Conservation (phyloP, 2,329 filamentous ascomycete genomes). For the Elsinoe ampelina region DNA sequence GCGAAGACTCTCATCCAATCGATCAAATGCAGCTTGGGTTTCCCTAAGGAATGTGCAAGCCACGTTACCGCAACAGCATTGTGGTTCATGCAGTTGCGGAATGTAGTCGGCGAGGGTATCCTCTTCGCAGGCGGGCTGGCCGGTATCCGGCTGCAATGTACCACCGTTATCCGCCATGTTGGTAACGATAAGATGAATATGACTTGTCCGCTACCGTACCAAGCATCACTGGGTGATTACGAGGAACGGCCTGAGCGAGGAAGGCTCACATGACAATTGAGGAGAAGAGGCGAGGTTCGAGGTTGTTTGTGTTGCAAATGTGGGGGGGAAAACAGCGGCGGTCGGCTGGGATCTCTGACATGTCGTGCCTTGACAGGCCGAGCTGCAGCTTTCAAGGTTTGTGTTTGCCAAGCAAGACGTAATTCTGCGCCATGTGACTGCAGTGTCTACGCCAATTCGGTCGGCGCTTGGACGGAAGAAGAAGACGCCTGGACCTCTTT, state of each 20-base stretch:
- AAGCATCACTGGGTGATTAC: constrained; percentile 8
- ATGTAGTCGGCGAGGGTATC: constrained; percentile 9
- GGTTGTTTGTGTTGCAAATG: not conserved
- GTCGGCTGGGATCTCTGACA: not conserved
- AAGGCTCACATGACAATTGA: constrained; percentile 4
- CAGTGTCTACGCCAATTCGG: too few species aligned
- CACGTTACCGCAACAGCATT: constrained; percentile 75
- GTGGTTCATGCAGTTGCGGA: constrained; percentile 13
- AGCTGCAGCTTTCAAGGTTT: constrained; percentile 1
- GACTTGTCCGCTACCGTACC: not conserved
- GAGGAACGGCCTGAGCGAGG: constrained; percentile 1
- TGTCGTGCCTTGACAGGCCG: not conserved
- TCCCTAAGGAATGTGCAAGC: constrained; percentile 74
- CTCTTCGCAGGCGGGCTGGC: not conserved
- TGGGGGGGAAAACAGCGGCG: constrained; percentile 3
- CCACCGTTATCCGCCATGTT: constrained; percentile 12
- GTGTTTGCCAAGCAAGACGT: constrained; percentile 6
- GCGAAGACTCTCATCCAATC: constrained; percentile 77
- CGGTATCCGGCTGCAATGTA: constrained; percentile 3
- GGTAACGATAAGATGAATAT: constrained; percentile 11
- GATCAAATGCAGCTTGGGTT: constrained; percentile 68
- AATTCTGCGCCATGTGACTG: constrained; percentile 1
- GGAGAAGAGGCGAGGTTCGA: constrained; percentile 7
- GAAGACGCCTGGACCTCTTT: constrained; percentile 1
- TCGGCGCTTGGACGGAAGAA: not conserved